Percentiles rank a stretch among this genome's conserved stretches.
These are phyloP conservation scores for Apocynum venetum DNA, from an alignment of 257 asterid species.

Conservation along the genomic window DNA sequence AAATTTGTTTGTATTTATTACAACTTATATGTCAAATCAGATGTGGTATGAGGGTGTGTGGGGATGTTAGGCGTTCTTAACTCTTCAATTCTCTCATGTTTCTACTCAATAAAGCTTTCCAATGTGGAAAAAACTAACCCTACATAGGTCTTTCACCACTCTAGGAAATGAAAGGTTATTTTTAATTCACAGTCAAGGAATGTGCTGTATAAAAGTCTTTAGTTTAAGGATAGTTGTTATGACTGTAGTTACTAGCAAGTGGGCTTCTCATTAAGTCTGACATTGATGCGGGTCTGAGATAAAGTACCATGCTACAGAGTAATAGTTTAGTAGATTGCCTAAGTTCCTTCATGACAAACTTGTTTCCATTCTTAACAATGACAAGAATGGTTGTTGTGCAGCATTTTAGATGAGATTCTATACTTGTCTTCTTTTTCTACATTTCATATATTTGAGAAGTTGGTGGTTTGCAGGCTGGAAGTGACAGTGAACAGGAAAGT, in stretches of 20 bases:
- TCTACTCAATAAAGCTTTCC: background rate
- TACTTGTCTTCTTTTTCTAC: background rate
- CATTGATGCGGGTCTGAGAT: background rate
- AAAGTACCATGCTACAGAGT: background rate
- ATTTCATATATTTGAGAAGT: slow-evolving; percentile 17
- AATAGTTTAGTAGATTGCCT: background rate
- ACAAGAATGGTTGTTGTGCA: background rate
- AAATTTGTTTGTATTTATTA: background rate
- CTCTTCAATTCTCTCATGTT: background rate
- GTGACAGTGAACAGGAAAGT: slow-evolving; percentile 87
- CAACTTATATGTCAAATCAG: background rate
- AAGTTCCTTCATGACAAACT: background rate
- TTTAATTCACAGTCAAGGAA: background rate
- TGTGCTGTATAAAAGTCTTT: background rate
- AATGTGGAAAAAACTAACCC: background rate
- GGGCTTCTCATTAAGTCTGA: background rate
- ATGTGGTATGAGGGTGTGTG: background rate
- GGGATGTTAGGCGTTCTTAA: background rate
- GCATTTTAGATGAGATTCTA: background rate
- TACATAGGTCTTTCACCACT: background rate
- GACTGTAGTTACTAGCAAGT: background rate
- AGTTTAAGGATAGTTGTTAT: background rate
- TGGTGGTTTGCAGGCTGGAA: slow-evolving; percentile 62
- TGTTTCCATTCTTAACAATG: background rate
- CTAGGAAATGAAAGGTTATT: background rate